Percentiles rank a stretch among this genome's conserved stretches.
Conservation (phyloP, 2,329 filamentous ascomycete species). For the Beauveria asiatica region DNA sequence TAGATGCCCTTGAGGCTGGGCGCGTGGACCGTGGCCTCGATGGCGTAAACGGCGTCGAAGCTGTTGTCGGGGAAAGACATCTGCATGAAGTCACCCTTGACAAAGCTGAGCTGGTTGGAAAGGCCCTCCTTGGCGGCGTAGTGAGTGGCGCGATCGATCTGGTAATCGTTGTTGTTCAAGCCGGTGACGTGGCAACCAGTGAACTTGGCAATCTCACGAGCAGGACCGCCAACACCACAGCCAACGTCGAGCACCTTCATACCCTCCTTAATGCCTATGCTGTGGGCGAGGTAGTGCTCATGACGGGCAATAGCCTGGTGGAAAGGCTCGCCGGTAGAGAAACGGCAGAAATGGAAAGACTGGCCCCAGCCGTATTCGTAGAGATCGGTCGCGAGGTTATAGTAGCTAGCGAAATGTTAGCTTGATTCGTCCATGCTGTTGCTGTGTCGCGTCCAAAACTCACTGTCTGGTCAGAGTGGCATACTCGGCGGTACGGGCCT, state of each 20-base stretch:
- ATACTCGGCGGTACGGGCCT: constrained; percentile 71
- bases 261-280: constrained; percentile 74
- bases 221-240: constrained; percentile 92
- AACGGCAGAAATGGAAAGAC: constrained; percentile 96
- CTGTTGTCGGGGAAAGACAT: constrained; percentile 83
- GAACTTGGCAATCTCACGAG: constrained; percentile 94
- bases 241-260: constrained; percentile 94
- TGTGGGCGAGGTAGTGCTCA: constrained; percentile 92
- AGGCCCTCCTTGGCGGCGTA: constrained; percentile 80
- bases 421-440: constrained; percentile 4
- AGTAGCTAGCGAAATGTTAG: constrained; percentile 54
- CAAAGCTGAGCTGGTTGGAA: constrained; percentile 69
- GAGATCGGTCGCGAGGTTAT: constrained; percentile 91
- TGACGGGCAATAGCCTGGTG: constrained; percentile 88
- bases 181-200: constrained; percentile 81
- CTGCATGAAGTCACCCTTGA: constrained; percentile 80
- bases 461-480: constrained; percentile 89
- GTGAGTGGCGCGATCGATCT: constrained; percentile 83
- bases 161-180: constrained; percentile 65
- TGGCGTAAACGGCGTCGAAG: constrained; percentile 90
- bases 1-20: constrained; percentile 83
- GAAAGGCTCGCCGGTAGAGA: constrained; percentile 79
- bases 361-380: constrained; percentile 97
- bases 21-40: constrained; percentile 89
- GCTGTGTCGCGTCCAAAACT: constrained; percentile 24